Conservation (phyloP, 2,329 filamentous ascomycete species). For the Microcyclospora pomicola region DNA sequence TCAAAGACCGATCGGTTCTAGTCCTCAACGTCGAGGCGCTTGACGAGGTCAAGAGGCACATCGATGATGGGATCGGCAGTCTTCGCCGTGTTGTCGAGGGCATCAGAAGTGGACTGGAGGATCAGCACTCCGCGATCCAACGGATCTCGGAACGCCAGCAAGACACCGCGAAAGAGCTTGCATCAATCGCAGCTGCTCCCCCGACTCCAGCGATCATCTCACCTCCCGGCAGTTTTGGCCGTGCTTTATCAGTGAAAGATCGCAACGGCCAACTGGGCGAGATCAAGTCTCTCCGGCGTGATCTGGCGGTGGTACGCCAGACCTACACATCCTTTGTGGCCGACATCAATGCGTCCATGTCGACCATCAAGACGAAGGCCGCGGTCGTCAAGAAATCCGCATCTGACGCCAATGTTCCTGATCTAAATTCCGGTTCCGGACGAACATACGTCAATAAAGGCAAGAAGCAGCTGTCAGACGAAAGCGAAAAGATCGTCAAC, state of each 20-base stretch:
- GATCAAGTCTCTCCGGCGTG: constrained; percentile 67
- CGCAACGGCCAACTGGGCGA: constrained; percentile 56
- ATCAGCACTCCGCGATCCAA: constrained; percentile 69
- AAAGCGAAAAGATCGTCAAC: constrained; percentile 80
- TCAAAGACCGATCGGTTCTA: constrained; percentile 90
- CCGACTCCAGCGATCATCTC: constrained; percentile 21
- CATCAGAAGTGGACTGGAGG: constrained; percentile 68
- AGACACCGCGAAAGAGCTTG: constrained; percentile 77
- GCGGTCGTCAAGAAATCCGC: constrained; percentile 64
- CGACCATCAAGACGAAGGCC: constrained; percentile 67
- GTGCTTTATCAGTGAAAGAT: constrained; percentile 15
- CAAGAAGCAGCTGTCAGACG: constrained; percentile 72
- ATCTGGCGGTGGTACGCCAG: constrained; percentile 82
- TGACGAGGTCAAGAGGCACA: constrained; percentile 91
- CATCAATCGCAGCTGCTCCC: constrained; percentile 44
- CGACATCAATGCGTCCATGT: constrained; percentile 80
- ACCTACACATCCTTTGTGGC: constrained; percentile 85
- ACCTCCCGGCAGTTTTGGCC: constrained; percentile 15
- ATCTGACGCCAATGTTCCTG: constrained; percentile 54
- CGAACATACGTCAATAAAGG: constrained; percentile 73
- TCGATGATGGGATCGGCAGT: constrained; percentile 77
- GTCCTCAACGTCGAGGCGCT: constrained; percentile 85
- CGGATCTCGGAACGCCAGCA: constrained; percentile 82
- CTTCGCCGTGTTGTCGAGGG: constrained; percentile 74
- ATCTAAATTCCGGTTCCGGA: constrained; percentile 63